Evolutionary conservation across 306 rosid species (phyloP).

Genomic region (Adenanthera pavonina): DNA sequence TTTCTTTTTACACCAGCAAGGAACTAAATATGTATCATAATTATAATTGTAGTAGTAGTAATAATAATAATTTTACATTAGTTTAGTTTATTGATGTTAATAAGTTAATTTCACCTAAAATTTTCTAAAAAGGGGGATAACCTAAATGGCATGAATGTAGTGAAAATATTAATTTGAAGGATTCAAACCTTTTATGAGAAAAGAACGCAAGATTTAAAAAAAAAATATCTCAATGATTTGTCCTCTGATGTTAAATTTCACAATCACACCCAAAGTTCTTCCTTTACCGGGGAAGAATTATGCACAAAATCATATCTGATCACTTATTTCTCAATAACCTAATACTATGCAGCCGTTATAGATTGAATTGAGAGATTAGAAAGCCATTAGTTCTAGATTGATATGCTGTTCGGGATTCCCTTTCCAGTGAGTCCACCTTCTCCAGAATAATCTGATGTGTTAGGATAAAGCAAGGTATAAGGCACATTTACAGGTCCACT

Average conservation of each 20-base stretch:
- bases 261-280: neutral
- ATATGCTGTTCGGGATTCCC: constrained; percentile 89
- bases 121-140: too few relatives aligned
- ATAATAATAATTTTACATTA: too few relatives aligned
- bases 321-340: neutral
- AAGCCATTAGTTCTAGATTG: constrained; percentile 49
- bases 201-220: too few relatives aligned
- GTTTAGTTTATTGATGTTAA: too few relatives aligned
- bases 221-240: neutral
- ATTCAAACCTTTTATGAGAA: too few relatives aligned
- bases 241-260: neutral
- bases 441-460: constrained; percentile 69
- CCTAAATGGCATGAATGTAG: too few relatives aligned
- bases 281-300: neutral
- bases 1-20: too few relatives aligned
- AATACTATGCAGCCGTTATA: neutral
- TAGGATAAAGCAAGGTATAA: constrained; percentile 78
- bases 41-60: too few relatives aligned
- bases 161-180: too few relatives aligned
- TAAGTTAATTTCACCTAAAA: neutral
- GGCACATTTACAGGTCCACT: constrained; percentile 72
- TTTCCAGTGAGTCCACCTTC: constrained; percentile 86
- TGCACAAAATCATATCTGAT: neutral
- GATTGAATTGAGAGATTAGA: neutral
- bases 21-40: too few relatives aligned